phyloP scores from a whole-genome alignment of 306 rosid genomes.

The Bauhinia variegata region DNA sequence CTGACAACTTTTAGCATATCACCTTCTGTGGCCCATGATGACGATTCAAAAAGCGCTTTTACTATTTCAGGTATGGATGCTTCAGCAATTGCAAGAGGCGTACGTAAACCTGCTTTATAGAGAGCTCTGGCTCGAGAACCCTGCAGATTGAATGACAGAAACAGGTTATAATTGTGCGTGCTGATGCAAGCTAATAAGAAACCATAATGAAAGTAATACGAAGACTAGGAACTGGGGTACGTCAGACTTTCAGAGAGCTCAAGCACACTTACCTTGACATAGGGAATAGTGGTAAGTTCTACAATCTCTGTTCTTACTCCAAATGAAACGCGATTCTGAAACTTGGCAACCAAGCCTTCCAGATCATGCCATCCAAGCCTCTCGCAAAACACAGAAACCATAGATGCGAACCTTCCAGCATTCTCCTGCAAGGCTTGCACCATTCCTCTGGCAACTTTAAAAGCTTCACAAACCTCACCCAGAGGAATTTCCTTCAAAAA shows the following conservation, averaged over 20 bases:
- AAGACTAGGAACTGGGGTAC: slow-evolving; percentile 16
- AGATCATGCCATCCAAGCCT: slow-evolving; percentile 98
- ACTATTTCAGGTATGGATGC: slow-evolving; percentile 82
- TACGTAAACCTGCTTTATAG: slow-evolving; percentile 90
- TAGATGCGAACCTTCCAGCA: slow-evolving; percentile 98
- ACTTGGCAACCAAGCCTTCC: slow-evolving; percentile 87
- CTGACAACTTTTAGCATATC: slow-evolving; percentile 32
- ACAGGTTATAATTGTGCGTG: slow-evolving; percentile 19
- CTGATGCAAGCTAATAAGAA: slow-evolving; percentile 13
- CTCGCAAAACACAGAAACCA: slow-evolving; percentile 93
- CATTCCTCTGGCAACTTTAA: slow-evolving; percentile 96
- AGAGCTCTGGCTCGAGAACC: slow-evolving; percentile 99
- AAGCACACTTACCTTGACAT: slow-evolving; percentile 61
- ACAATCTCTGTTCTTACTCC: slow-evolving; percentile 96
- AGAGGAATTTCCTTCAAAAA: slow-evolving; percentile 81
- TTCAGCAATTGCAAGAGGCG: slow-evolving; percentile 93
- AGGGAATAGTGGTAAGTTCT: slow-evolving; percentile 93
- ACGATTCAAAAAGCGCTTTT: slow-evolving; percentile 84
- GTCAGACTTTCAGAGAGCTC: slow-evolving; percentile 21
- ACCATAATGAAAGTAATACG: slow-evolving; percentile 27
- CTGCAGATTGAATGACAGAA: slow-evolving; percentile 52
- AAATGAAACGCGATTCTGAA: slow-evolving; percentile 93
- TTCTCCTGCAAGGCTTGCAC: slow-evolving; percentile 96
- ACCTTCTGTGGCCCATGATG: slow-evolving; percentile 91
- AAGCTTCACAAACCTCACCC: slow-evolving; percentile 84